Conservation (phyloP, 495 filamentous ascomycete species). For the Cenococcum geophilum region DNA sequence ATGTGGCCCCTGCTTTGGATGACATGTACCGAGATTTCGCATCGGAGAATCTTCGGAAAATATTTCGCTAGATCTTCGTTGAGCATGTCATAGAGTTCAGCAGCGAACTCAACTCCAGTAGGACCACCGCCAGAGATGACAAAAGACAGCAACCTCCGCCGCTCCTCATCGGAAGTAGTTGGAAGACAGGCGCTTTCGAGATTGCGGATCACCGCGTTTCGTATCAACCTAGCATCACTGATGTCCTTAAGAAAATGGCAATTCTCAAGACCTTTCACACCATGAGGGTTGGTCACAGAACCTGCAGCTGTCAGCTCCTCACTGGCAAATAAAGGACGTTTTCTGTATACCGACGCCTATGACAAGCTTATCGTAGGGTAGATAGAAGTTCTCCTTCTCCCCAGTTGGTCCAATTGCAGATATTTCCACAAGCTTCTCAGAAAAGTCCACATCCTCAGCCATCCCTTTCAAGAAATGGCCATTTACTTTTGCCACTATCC, state of each 20-base stretch:
- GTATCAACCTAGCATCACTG: constrained; percentile 80
- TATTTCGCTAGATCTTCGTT: constrained; percentile 84
- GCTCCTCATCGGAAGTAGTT: constrained; percentile 83
- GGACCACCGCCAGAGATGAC: constrained; percentile 93
- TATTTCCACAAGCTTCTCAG: constrained; percentile 81
- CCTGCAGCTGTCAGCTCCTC: constrained; percentile 40
- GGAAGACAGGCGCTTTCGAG: constrained; percentile 90
- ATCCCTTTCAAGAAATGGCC: constrained; percentile 86
- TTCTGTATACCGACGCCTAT: constrained; percentile 71
- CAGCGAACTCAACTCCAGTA: constrained; percentile 95
- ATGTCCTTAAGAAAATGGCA: constrained; percentile 94
- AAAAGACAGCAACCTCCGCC: constrained; percentile 82
- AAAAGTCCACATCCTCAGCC: constrained; percentile 86
- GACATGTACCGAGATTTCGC: constrained; percentile 95
- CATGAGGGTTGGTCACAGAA: constrained; percentile 88
- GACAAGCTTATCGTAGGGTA: constrained; percentile 98
- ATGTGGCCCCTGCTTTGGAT: constrained; percentile 93
- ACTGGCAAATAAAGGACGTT: not conserved
- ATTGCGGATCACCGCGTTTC: constrained; percentile 85
- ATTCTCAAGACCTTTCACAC: constrained; percentile 89
- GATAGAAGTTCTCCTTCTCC: constrained; percentile 71
- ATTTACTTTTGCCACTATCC: constrained; percentile 66
- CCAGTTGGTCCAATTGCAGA: constrained; percentile 66
- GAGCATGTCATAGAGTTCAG: constrained; percentile 89
- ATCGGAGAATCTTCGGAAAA: constrained; percentile 85